Percentiles rank a stretch among this genome's conserved stretches.
Conservation (phyloP, 495 filamentous ascomycete species). For the Talaromyces borbonicus region DNA sequence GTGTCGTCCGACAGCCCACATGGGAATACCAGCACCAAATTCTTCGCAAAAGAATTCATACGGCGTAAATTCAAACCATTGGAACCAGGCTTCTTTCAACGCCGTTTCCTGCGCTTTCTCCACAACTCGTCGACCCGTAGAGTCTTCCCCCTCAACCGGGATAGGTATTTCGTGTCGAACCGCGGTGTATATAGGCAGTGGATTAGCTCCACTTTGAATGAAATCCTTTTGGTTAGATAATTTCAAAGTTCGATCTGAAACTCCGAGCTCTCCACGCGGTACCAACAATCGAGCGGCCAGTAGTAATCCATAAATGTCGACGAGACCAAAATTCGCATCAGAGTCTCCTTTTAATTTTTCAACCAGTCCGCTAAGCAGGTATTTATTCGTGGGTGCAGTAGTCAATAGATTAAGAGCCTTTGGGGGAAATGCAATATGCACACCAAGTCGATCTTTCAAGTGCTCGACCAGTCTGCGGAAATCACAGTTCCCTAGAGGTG, state of each 20-base stretch:
- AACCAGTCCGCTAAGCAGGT: conserved; percentile 74
- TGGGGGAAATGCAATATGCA: conserved; percentile 90
- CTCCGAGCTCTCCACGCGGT: conserved; percentile 68
- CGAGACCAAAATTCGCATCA: conserved; percentile 73
- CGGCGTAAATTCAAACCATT: conserved; percentile 95
- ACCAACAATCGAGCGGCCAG: conserved; percentile 76
- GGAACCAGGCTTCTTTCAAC: conserved; percentile 78
- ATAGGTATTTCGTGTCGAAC: conserved; percentile 94
- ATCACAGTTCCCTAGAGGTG: conserved; percentile 58
- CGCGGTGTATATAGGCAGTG: conserved; percentile 88
- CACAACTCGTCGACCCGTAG: conserved; percentile 22
- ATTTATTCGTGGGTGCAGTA: conserved; percentile 83
- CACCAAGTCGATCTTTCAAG: conserved; percentile 69
- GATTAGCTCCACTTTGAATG: conserved; percentile 64
- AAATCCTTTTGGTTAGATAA: conserved; percentile 72
- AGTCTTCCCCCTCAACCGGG: conserved; percentile 26
- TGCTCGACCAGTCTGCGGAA: conserved; percentile 66
- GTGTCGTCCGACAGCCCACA: conserved; percentile 79
- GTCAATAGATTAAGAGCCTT: conserved; percentile 65
- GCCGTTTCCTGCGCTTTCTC: conserved; percentile 51
- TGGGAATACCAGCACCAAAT: conserved; percentile 80
- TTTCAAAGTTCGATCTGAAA: conserved; percentile 72
- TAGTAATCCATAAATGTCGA: conserved; percentile 84
- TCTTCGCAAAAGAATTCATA: conserved; percentile 98
- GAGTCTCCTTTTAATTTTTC: conserved; percentile 83